Base-by-base conservation (phyloP, 1,139 yeast species). In the Kurtzmaniella natalensis region DNA sequence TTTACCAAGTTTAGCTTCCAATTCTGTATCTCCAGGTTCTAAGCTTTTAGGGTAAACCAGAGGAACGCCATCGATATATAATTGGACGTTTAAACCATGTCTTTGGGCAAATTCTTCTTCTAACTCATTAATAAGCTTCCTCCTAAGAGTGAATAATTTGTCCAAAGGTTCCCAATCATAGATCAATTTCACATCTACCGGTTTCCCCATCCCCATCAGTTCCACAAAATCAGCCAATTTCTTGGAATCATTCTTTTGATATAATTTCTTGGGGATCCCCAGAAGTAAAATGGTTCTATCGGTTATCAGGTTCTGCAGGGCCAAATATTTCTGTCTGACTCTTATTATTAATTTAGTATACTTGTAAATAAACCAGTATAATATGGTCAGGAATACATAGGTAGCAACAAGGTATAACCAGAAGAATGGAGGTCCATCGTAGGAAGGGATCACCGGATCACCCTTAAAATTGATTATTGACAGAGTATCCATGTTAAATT, bases 341-440 rank as follows among this genome's bases (percentile, higher is more conserved):
- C 71, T 67, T 19, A 89, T 81, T 26, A 92, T 87, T 38, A 72
- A 65, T 40, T 72, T 70, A 0, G 96, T 86, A 46, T 81, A 92
- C 21, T 75, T 64, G 46, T 79, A 70, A 37, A 89, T 56, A 45
- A 78, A 70, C 42, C 72, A 70, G 34, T 80, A 66, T 1, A 92
- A 78, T 30, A 88, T 55, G 14, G 74, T 62, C 1, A 97, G 86
- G 59, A 92, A 89, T 10, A 82, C 59, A 53, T 88, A 88, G 0
- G 96, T 87, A 66, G 92, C 89, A 0, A 81, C 69, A 11, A 92
- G 92, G 53, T 92, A 89, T 46, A 85, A 75, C 92, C 94, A 84
- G 19, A 76, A 57, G 45, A 62, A 71, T 18, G 41, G 45, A 8
- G 64, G 63, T 37, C 58, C 56, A 36, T 57, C 57, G 25, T 51